A percentile compares a stretch with the other conserved stretches of the same genome.
phyloP scores from a whole-genome alignment of 257 asterid genomes.

The Penstemon barbatus region DNA sequence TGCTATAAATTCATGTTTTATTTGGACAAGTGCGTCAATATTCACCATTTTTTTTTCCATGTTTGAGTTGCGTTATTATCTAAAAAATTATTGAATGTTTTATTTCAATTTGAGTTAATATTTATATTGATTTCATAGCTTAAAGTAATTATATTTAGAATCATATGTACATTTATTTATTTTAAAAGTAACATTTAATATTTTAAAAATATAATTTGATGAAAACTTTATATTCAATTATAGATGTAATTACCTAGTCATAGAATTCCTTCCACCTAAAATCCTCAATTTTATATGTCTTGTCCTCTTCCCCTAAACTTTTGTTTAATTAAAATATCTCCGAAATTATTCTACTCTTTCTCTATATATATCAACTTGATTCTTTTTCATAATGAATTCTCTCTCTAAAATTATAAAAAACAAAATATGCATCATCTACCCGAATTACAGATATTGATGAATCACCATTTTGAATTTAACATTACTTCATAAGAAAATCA shows the following conservation, averaged over 20 bases:
- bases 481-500: too few relatives aligned
- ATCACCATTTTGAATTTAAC: too few relatives aligned
- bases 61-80: slow-evolving; percentile 11
- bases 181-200: too few relatives aligned
- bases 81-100: too few relatives aligned
- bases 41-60: slow-evolving; percentile 21
- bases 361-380: slow-evolving; percentile 23
- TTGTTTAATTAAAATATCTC: slow-evolving; percentile 26
- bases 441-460: neutral
- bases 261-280: slow-evolving; percentile 40
- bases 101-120: too few relatives aligned
- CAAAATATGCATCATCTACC: slow-evolving; percentile 21
- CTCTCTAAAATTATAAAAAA: slow-evolving; percentile 30
- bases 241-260: slow-evolving; percentile 12
- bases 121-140: too few relatives aligned
- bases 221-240: slow-evolving; percentile 15
- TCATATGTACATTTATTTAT: too few relatives aligned
- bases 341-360: slow-evolving; percentile 23
- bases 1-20: slow-evolving; percentile 20
- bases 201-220: neutral
- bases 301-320: slow-evolving; percentile 35
- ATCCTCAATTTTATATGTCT: slow-evolving; percentile 39
- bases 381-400: slow-evolving; percentile 36
- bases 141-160: too few relatives aligned
- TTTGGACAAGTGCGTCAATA: slow-evolving; percentile 16